Evolutionary conservation across 2,329 filamentous ascomycete species (phyloP), one percentile per base, ranked within the genome.

Genomic region (Drechslera avenae): DNA sequence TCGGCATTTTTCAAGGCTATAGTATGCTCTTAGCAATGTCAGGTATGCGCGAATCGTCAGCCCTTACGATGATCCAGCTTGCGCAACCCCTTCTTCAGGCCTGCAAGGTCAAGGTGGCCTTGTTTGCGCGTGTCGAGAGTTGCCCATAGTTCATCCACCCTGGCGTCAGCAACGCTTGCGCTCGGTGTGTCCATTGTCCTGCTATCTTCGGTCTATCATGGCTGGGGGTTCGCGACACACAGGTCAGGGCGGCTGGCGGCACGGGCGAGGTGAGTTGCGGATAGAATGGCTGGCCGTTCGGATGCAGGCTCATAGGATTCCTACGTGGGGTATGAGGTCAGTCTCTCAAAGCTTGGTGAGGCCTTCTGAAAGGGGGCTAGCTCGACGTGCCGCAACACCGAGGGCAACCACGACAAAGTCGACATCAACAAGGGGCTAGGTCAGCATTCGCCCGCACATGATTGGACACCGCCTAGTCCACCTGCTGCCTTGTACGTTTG

Each of bases 1-100:
- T 96, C 89, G 70, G 94, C 94, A 81, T 97, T 94, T 79, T 97
- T 96, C 68, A 99, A 76, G 57, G 87, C 85, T 87, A 64, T 59
- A 59, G 52, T 58, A 18, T 57, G 50, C 56, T 64, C 55, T 70
- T 63, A 66, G 57, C 52, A 34, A 35, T 28, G 45, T 28, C 31
- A 42, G 36, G 44, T 48, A 19, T 40, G 36, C 37, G 21, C 35
- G 34, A 51, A 41, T 32, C 53, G 34, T 32, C 12, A 36, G 17
- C 6, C 72, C 86, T 77, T 77, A 96, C 91, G 94, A 73, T 99
- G 94, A 73, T 97, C 92, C 67, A 97, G 91, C 75, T 86, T 89
- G 72, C 81, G 86, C 69, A 99, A 77, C 3, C 93, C 94, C 76
- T 86, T 90, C 76, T 92, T 88, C 63, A 99, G 78, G 26, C 86